Evolutionary conservation across 1,139 yeast species (phyloP), one percentile per base, ranked within the genome.

Genomic region (Yamadazyma blattariae): DNA sequence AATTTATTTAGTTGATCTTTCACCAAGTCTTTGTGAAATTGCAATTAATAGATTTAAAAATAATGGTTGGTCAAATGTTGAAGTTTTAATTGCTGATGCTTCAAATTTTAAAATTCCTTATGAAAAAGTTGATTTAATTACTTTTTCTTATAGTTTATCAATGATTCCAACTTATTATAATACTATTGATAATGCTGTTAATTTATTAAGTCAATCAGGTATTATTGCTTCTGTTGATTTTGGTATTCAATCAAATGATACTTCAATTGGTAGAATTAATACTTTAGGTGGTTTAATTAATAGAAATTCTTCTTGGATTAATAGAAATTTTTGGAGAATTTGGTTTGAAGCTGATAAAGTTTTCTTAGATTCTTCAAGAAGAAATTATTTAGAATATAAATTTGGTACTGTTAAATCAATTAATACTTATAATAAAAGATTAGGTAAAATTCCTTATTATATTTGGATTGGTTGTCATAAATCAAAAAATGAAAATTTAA

Each of bases 301-400:
- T 48, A 71, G 94, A 53, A 83, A 83, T 53, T 81, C 78, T 43
- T 82, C 88, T 26, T 85, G 94, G 94, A 45, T 82, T 37, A 70
- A 77, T 36, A 69, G 95, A 54, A 82, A 86, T 29, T 85, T 85
- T 55, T 85, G 95, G 95, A 73, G 89, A 54, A 67, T 82, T 36
- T 85, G 95, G 95, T 85, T 85, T 58, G 95, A 85, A 59, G 82
- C 84, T 37, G 95, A 85, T 57, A 75, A 82, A 45, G 95, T 85
- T 3, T 82, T 78, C 50, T 70, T 85, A 48, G 95, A 85, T 53
- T 80, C 89, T 26, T 73, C 89, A 6, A 77, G 95, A 61, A 77
- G 95, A 62, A 88, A 82, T 52, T 85, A 84, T 58, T 71, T 85
- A 52, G 95, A 85, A 57, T 84, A 85, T 60, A 74, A 77, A 48